Evolutionary conservation across 345 rosid species (phyloP), one percentile per base, ranked within the genome.

Genomic region (Geranium brycei): DNA sequence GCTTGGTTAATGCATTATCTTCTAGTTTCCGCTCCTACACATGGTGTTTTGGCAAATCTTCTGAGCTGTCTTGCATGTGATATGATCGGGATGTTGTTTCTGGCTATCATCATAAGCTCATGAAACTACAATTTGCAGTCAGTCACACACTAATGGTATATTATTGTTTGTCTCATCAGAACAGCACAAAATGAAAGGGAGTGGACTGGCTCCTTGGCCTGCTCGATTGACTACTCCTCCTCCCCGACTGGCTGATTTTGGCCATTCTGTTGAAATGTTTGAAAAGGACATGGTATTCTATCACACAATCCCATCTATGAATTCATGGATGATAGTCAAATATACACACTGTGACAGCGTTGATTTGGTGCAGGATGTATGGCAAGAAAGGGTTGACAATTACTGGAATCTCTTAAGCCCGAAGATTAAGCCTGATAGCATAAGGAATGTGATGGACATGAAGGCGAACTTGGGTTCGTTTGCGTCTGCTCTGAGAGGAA

Each of bases 141-240:
- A 4, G 10, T 4, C 13, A 47, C 11, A 6, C 53, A 47, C 12
- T 47, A 30, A 47, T 7, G 55, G 35, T 62, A 17, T 64, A 17
- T 62, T 70, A 19, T 70, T 23, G 28, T 23, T 72, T 61, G 61
- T 65, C 74, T 40, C 47, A 40, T 73, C 76, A 91, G 99, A 83
- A 78, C 87, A 82, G 68, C 96, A 90, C 19, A 77, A 65, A 72
- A 82, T 76, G n/a, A 79, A 82, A 73, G 99, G 96, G 62, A 88
- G 95, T 77, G 96, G 87, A 31, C 82, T 93, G 82, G 91, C 95
- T 67, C 96, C 99, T 57, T 93, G 99, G 99, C 99, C 99, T 16
- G 87, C 97, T 66, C 83, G 99, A 65, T 66, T 84, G 78, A 91
- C 85, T 57, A 68, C 92, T 64, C 83, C 96, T 68, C 86, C 97